Evolutionary conservation across 306 rosid genomes (phyloP).

Genomic region (Hippophae rhamnoides): DNA sequence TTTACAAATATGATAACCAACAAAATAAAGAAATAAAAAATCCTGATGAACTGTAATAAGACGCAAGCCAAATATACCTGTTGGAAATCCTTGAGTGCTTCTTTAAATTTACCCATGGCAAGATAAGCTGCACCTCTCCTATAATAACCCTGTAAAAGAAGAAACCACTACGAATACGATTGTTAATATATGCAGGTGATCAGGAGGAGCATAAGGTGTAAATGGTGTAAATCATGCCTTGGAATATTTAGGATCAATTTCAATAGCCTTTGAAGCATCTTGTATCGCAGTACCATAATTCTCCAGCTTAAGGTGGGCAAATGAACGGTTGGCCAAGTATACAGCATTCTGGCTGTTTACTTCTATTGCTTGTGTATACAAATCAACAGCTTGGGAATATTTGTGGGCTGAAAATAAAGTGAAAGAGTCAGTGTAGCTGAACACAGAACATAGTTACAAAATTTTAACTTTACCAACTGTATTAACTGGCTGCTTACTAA

Average conservation of each 20-base stretch:
- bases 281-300: constrained; percentile 93
- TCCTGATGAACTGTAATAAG: neutral
- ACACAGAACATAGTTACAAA: neutral
- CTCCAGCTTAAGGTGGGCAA: constrained; percentile 89
- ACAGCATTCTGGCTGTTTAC: constrained; percentile 66
- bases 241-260: constrained; percentile 82
- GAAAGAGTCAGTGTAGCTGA: constrained; percentile 23
- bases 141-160: constrained; percentile 74
- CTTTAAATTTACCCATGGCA: constrained; percentile 91
- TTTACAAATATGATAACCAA: neutral
- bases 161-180: constrained; percentile 15
- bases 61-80: constrained; percentile 43
- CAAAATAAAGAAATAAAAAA: neutral
- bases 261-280: constrained; percentile 87
- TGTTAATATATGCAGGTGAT: constrained; percentile 10
- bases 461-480: constrained; percentile 8
- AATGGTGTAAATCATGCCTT: constrained; percentile 45
- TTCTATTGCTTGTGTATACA: constrained; percentile 83
- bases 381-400: constrained; percentile 69
- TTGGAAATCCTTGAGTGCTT: constrained; percentile 90
- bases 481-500: no score
- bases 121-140: constrained; percentile 92
- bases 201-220: constrained; percentile 4
- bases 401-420: constrained; percentile 68
- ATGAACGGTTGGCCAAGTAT: constrained; percentile 87